These are phyloP conservation scores for Beauveria sp. DNA, from an alignment of 2,329 filamentous ascomycete genomes.

Conservation along the genomic window DNA sequence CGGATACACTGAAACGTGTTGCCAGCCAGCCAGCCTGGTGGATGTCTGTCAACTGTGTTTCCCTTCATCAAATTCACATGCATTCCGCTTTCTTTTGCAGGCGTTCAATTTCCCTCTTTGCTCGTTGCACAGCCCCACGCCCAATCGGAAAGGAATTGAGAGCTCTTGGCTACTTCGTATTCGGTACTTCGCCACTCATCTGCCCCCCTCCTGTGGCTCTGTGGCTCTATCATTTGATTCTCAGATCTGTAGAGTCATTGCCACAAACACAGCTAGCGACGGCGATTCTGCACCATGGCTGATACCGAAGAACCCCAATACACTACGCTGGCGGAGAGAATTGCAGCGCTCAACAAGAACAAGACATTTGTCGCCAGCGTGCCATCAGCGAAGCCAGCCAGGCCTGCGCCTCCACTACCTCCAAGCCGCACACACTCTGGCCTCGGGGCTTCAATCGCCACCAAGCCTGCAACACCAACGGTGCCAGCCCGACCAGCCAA, in stretches of 20 bases:
- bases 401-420: constrained; percentile 30
- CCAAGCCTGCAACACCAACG: constrained; percentile 24
- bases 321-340: constrained; percentile 52
- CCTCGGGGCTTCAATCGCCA: constrained; percentile 19
- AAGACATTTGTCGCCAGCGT: constrained; percentile 45
- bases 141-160: background rate
- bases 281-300: constrained; percentile 37
- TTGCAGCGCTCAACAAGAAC: constrained; percentile 55
- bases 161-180: background rate
- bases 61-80: background rate
- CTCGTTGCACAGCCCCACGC: constrained; percentile 1
- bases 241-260: background rate
- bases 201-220: background rate
- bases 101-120: background rate
- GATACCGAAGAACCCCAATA: constrained; percentile 56
- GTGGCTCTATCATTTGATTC: background rate
- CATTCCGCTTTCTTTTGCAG: background rate
- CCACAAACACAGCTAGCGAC: background rate
- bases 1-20: background rate
- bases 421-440: constrained; percentile 30
- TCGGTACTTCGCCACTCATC: constrained; percentile 6
- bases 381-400: constrained; percentile 23
- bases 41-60: background rate
- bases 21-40: background rate
- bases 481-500: constrained; percentile 31